Evolutionary conservation across 345 rosid species (phyloP), one percentile per base, ranked within the genome.

Genomic region (Citrus inodora): DNA sequence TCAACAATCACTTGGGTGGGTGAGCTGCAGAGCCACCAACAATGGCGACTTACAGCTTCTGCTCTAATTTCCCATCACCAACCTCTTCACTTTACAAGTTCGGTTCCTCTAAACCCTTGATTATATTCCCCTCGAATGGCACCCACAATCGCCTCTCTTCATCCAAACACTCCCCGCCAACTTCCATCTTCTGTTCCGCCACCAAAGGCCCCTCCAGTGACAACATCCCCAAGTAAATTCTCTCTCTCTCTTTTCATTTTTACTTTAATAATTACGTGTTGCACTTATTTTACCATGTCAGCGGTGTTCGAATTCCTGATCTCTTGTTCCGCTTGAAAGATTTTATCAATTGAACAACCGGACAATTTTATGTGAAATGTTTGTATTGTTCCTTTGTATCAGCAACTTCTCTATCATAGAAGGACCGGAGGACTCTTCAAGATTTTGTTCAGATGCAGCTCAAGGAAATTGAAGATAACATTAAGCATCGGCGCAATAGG

Each of bases 341-440:
- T 46, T 46, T 46, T 46, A 46, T 46, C 51, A 13, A 46, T 46
- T 11, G 51, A 42, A 14, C 51, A 42, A 42, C 51, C 51, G 51
- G 51, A 0, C 69, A 19, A 61, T 11, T 9, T 10, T 7, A 48
- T 46, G 1, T 35, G 42, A 3, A 21, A 21, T 24, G 16, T 30
- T 30, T 80, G 9, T 74, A 32, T 67, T 21, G 14, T 56, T 66
- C 71, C n/a, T 70, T 58, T 62, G 58, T 63, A 2, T 63, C 88
- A 93, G 99, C 69, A 92, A 91, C 79, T 95, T 93, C 76, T 95
- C 98, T 80, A 95, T 95, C 51, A 95, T 95, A 55, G 99, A 95
- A 79, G 98, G 99, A 69, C 97, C 99, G 21, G 97, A 93, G 83
- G 83, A 91, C 94, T 24, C 91, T 90, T n/a, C 92, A 88, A 83